phyloP scores from a whole-genome alignment of 192 early-diverging fungal species.

The Piromyces finnis region DNA sequence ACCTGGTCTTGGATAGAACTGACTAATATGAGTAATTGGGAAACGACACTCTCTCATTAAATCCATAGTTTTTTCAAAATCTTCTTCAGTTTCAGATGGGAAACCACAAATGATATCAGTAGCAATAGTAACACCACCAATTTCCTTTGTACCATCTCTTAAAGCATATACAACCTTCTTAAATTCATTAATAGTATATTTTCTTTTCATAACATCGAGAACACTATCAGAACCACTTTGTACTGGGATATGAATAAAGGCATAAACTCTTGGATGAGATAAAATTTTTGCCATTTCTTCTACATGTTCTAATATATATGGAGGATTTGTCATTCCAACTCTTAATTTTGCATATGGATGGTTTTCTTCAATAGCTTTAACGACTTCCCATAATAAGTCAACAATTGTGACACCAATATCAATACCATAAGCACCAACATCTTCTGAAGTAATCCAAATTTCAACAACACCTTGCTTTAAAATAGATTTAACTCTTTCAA shows the following conservation, averaged over 20 bases:
- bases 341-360: slow-evolving; percentile 18
- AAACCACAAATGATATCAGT: slow-evolving; percentile 41
- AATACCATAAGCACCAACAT: slow-evolving; percentile 27
- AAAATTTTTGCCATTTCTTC: slow-evolving; percentile 22
- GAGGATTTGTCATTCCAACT: slow-evolving; percentile 46
- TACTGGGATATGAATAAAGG: slow-evolving; percentile 36
- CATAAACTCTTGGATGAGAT: slow-evolving; percentile 29
- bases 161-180: slow-evolving; percentile 13
- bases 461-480: slow-evolving; percentile 29
- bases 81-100: slow-evolving; percentile 27
- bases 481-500: slow-evolving; percentile 22
- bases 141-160: slow-evolving; percentile 4
- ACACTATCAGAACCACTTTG: slow-evolving; percentile 27
- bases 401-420: slow-evolving; percentile 24
- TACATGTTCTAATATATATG: slow-evolving; percentile 36
- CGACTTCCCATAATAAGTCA: slow-evolving; percentile 20
- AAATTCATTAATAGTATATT: slow-evolving; percentile 27
- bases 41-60: slow-evolving; percentile 19
- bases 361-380: slow-evolving; percentile 16
- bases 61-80: slow-evolving; percentile 25
- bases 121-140: slow-evolving; percentile 20
- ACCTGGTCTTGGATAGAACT: slow-evolving; percentile 39
- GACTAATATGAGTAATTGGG: slow-evolving; percentile 30
- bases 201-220: slow-evolving; percentile 25
- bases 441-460: slow-evolving; percentile 41